Conservation (phyloP, 495 filamentous ascomycete species). For the Aspergillus bridgeri region DNA sequence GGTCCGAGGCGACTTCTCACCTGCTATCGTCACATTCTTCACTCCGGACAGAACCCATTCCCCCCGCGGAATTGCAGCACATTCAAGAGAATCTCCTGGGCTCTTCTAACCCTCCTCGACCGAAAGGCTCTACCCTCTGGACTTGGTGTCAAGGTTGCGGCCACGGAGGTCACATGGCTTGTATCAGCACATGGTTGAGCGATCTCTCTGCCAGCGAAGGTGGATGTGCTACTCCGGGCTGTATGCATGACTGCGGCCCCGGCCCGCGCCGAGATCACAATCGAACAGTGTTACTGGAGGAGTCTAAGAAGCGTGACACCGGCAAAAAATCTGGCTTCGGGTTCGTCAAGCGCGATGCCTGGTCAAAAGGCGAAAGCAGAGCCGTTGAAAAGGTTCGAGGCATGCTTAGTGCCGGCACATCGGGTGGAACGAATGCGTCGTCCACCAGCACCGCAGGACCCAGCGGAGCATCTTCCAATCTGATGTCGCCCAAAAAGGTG, state of each 20-base stretch:
- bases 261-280: slow-evolving; percentile 53
- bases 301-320: slow-evolving; percentile 39
- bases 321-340: slow-evolving; percentile 33
- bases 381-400: slow-evolving; percentile 48
- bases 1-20: slow-evolving; percentile 21
- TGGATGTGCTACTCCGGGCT: slow-evolving; percentile 70
- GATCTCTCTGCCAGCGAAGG: slow-evolving; percentile 57
- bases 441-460: slow-evolving; percentile 16
- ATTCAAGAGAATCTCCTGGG: slow-evolving; percentile 10
- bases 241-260: slow-evolving; percentile 68
- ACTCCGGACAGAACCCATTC: slow-evolving; percentile 30
- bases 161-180: slow-evolving; percentile 70
- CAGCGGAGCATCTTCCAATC: slow-evolving; percentile 25
- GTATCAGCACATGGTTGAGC: slow-evolving; percentile 64
- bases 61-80: slow-evolving; percentile 22
- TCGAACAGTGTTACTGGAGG: slow-evolving; percentile 30
- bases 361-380: slow-evolving; percentile 41
- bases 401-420: slow-evolving; percentile 36
- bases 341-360: slow-evolving; percentile 43
- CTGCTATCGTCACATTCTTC: slow-evolving; percentile 28
- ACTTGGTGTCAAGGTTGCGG: slow-evolving; percentile 71
- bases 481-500: slow-evolving; percentile 45
- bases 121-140: slow-evolving; percentile 50
- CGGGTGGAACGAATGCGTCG: slow-evolving; percentile 23
- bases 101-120: slow-evolving; percentile 21